phyloP scores from a whole-genome alignment of 371 early-diverging fungal species.

The Rhizopus microsporus region DNA sequence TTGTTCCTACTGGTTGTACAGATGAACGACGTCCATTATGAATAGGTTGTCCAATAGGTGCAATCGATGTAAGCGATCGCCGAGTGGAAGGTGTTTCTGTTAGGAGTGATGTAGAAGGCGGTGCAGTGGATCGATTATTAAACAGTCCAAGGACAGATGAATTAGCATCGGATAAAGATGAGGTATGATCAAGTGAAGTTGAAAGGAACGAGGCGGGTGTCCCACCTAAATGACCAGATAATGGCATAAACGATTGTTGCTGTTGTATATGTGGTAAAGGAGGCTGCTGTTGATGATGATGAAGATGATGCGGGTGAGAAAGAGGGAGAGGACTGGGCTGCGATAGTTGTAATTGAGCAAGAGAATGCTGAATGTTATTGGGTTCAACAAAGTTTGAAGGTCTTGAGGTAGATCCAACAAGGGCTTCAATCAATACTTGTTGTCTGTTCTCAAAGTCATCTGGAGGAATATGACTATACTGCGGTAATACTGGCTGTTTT shows the following conservation, averaged over 20 bases:
- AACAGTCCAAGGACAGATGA: constrained; percentile 16
- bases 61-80: constrained; percentile 26
- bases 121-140: constrained; percentile 15
- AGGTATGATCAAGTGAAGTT: constrained; percentile 6
- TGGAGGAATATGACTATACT: constrained; percentile 7
- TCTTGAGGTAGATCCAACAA: constrained; percentile 18
- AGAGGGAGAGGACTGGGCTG: background rate
- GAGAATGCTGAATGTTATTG: background rate
- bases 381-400: background rate
- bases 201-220: constrained; percentile 3
- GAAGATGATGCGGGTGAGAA: constrained; percentile 10
- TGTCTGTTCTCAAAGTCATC: constrained; percentile 17
- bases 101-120: background rate
- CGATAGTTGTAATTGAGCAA: background rate
- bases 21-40: constrained; percentile 18
- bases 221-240: constrained; percentile 18
- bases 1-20: background rate
- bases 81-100: constrained; percentile 8
- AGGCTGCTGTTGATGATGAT: background rate
- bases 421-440: constrained; percentile 22
- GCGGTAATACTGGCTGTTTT: background rate
- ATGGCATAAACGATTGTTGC: constrained; percentile 12
- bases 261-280: constrained; percentile 1
- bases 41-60: constrained; percentile 43
- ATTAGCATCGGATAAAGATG: constrained; percentile 7